Conservation (phyloP, 2,329 filamentous ascomycete species). For the Xylaria multiplex region DNA sequence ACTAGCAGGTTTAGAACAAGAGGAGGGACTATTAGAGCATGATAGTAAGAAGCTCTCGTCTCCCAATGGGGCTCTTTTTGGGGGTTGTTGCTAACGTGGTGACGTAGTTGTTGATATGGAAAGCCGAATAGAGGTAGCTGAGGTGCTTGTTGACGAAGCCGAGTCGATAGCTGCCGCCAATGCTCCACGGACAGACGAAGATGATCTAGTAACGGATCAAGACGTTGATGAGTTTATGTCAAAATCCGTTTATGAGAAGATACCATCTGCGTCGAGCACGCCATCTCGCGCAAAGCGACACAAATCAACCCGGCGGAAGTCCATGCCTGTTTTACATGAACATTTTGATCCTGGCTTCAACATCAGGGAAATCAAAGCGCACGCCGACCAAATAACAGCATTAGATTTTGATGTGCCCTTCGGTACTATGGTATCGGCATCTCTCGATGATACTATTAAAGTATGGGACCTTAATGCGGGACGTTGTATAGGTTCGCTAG, state of each 20-base stretch:
- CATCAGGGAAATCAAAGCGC: constrained; percentile 89
- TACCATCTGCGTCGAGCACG: constrained; percentile 68
- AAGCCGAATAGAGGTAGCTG: constrained; percentile 68
- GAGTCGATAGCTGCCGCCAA: constrained; percentile 64
- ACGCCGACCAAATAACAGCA: constrained; percentile 87
- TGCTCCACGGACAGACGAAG: constrained; percentile 61
- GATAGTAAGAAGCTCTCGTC: constrained; percentile 69
- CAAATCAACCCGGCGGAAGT: constrained; percentile 75
- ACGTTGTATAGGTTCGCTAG: constrained; percentile 87
- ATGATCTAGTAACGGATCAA: constrained; percentile 62
- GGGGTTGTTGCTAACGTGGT: constrained; percentile 46
- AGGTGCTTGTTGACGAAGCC: constrained; percentile 67
- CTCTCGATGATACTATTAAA: constrained; percentile 90
- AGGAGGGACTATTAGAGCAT: constrained; percentile 89
- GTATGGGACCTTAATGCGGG: constrained; percentile 98
- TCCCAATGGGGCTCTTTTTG: neutral
- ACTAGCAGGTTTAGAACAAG: constrained; percentile 85
- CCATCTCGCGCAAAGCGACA: constrained; percentile 62
- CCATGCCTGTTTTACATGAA: constrained; percentile 95
- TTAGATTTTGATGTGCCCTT: constrained; percentile 98
- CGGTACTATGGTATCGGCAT: constrained; percentile 91
- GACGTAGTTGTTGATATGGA: constrained; percentile 70
- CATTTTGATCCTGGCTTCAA: constrained; percentile 89
- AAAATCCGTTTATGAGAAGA: constrained; percentile 94
- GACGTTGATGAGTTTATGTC: constrained; percentile 84